Evolutionary conservation across 2,329 filamentous ascomycete genomes (phyloP).

Genomic region (Aureobasidium lini): DNA sequence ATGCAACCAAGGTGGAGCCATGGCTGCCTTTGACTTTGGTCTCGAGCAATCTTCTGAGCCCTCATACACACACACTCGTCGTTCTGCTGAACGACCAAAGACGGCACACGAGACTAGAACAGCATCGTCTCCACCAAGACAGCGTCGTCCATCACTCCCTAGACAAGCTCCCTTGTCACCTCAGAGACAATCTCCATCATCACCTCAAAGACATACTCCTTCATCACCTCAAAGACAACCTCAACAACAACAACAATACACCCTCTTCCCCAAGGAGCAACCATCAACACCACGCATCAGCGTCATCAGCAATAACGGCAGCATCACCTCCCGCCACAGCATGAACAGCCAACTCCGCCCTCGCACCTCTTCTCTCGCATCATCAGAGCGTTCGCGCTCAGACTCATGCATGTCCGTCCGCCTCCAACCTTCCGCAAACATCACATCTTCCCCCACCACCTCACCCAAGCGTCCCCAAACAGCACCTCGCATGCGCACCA

Average conservation of each 20-base stretch:
- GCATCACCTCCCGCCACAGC: not conserved
- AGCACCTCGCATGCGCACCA: slow-evolving; percentile 1
- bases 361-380: not conserved
- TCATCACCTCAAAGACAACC: not conserved
- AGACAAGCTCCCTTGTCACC: not conserved
- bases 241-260: not conserved
- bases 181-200: not conserved
- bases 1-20: not conserved
- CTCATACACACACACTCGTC: not conserved
- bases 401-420: slow-evolving; percentile 11
- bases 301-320: not conserved
- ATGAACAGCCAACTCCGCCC: not conserved
- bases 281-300: slow-evolving; percentile 5
- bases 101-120: not conserved
- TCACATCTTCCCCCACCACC: not conserved
- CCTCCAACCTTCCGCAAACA: slow-evolving; percentile 1
- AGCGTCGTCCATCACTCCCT: not conserved
- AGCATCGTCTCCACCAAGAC: not conserved
- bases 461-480: slow-evolving; percentile 6
- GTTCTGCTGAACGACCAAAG: not conserved
- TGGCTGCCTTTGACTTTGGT: slow-evolving; percentile 5
- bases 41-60: not conserved
- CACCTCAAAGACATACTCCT: not conserved
- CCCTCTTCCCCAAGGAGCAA: slow-evolving; percentile 8
- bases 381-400: slow-evolving; percentile 6